A percentile compares a stretch with the other conserved stretches of the same genome.
These are phyloP conservation scores for Spathaspora hagerdaliae DNA, from an alignment of 805 yeast genomes.

Conservation along the genomic window DNA sequence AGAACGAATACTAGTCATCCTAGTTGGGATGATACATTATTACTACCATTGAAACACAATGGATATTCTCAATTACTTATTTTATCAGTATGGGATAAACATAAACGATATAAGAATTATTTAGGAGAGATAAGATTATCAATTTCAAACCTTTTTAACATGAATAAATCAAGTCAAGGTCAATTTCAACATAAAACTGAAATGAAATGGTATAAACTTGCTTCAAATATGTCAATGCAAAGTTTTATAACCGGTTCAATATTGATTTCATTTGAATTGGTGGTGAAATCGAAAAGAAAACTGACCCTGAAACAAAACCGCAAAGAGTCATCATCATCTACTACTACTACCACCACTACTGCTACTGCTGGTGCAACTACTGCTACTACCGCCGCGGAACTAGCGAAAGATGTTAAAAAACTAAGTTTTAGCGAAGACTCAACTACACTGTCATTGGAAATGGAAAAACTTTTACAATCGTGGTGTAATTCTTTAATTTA, in stretches of 20 bases:
- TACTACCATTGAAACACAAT: slow-evolving; percentile 24
- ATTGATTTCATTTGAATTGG: slow-evolving; percentile 38
- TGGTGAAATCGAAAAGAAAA: slow-evolving; percentile 12
- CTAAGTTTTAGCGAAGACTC: background rate
- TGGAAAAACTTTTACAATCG: slow-evolving; percentile 10
- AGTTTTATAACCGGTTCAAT: slow-evolving; percentile 48
- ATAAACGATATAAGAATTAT: slow-evolving; percentile 31
- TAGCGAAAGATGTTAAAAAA: background rate
- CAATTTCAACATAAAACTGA: slow-evolving; percentile 17
- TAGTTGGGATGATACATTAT: slow-evolving; percentile 34
- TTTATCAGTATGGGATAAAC: slow-evolving; percentile 39
- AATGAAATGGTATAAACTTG: slow-evolving; percentile 43
- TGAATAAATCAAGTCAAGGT: background rate
- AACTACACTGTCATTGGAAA: background rate
- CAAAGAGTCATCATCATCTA: too few species aligned
- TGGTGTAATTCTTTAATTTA: slow-evolving; percentile 28
- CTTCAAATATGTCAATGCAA: slow-evolving; percentile 35
- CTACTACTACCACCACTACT: background rate
- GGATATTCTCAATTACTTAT: slow-evolving; percentile 27
- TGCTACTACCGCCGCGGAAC: too few species aligned
- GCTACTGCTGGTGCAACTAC: too few species aligned
- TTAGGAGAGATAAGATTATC: slow-evolving; percentile 37
- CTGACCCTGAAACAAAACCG: background rate
- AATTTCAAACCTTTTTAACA: slow-evolving; percentile 24
- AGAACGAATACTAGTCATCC: slow-evolving; percentile 34